These are phyloP conservation scores for Ananas comosus DNA, from an alignment of 176 grass and related monocot genomes.

Conservation along the genomic window DNA sequence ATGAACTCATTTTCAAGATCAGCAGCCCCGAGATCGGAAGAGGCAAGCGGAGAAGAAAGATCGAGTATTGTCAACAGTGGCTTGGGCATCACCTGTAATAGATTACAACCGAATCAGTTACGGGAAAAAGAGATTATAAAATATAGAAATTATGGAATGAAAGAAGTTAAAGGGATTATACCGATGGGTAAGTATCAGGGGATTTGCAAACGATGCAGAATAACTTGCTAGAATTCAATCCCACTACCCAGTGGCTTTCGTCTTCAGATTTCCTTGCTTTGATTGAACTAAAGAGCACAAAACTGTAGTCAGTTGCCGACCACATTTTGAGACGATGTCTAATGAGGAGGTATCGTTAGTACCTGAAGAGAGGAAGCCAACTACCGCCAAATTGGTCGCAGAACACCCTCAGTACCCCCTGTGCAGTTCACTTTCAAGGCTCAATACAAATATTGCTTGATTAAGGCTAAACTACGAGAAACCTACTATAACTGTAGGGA, in stretches of 20 bases:
- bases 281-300: constrained; percentile 39
- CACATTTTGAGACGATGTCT: background rate
- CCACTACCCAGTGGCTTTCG: constrained; percentile 84
- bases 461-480: constrained; percentile 8
- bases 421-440: background rate
- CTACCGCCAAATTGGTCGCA: constrained; percentile 56
- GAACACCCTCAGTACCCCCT: constrained; percentile 84
- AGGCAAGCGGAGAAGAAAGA: constrained; percentile 65
- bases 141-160: background rate
- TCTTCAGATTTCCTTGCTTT: constrained; percentile 75
- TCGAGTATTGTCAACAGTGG: constrained; percentile 68
- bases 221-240: constrained; percentile 68
- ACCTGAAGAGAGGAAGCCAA: constrained; percentile 98
- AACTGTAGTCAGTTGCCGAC: background rate
- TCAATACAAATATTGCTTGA: background rate
- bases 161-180: constrained; percentile 19
- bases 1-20: constrained; percentile 91
- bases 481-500: too few species aligned
- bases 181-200: constrained; percentile 54
- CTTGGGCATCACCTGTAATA: constrained; percentile 77
- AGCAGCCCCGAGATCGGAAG: constrained; percentile 75
- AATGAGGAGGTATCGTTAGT: constrained; percentile 13
- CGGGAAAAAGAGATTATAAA: background rate
- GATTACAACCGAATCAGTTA: constrained; percentile 3
- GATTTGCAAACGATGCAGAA: constrained; percentile 90